phyloP scores from a whole-genome alignment of 2,329 filamentous ascomycete species.

The Peltaster fructicola region DNA sequence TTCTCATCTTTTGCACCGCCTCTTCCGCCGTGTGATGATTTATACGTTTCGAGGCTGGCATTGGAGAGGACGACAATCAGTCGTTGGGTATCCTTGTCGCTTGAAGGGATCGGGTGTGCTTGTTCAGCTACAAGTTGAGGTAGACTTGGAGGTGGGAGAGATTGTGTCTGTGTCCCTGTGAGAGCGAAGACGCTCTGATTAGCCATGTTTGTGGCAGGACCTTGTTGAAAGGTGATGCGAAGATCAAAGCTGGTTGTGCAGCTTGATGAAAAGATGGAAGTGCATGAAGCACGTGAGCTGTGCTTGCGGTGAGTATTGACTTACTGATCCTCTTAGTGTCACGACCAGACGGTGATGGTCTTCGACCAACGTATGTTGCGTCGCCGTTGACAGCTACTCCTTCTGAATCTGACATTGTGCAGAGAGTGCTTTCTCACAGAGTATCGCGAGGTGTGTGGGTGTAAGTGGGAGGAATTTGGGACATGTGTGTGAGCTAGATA shows the following conservation, averaged over 20 bases:
- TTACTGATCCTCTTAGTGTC: constrained; percentile 19
- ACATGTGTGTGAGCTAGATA: no score
- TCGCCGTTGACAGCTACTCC: constrained; percentile 12
- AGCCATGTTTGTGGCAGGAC: constrained; percentile 17
- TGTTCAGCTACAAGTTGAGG: constrained; percentile 90
- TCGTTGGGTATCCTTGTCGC: constrained; percentile 78
- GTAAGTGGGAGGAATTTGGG: no score
- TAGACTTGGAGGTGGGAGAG: constrained; percentile 75
- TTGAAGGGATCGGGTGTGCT: constrained; percentile 62
- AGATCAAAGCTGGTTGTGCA: constrained; percentile 8
- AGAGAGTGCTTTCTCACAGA: no score
- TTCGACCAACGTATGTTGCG: constrained; percentile 15
- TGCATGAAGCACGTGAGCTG: constrained; percentile 2
- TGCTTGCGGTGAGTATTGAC: constrained; percentile 7
- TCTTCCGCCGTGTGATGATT: constrained; percentile 46
- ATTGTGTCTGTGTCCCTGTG: constrained; percentile 48
- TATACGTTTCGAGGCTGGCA: constrained; percentile 94
- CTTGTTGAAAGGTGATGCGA: constrained; percentile 19
- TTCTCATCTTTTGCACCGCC: constrained; percentile 68
- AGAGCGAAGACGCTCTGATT: constrained; percentile 7
- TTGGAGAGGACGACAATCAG: constrained; percentile 94
- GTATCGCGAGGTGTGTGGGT: no score
- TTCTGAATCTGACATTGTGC: no score
- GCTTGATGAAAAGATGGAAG: constrained; percentile 2
- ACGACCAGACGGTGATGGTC: constrained; percentile 15